These are phyloP conservation scores for Cephalotrichum gorgonifer DNA, from an alignment of 2,329 filamentous ascomycete genomes.

Conservation along the genomic window DNA sequence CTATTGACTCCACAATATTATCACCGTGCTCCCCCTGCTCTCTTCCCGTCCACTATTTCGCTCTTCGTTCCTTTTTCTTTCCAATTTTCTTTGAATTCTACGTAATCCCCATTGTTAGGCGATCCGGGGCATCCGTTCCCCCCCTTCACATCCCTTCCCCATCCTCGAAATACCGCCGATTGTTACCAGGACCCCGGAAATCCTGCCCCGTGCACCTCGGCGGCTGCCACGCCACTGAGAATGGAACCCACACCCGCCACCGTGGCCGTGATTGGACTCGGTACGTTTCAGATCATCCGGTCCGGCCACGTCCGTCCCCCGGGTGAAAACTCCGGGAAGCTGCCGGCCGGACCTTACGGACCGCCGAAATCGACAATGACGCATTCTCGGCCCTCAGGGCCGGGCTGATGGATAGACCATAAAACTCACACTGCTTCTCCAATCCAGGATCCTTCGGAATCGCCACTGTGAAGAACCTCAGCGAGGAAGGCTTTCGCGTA, in stretches of 20 bases:
- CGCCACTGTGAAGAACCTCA: conserved; percentile 28
- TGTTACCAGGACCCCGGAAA: too few species aligned
- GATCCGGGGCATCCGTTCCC: too few species aligned
- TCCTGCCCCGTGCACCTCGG: neutral
- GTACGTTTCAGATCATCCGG: conserved; percentile 8
- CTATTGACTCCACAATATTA: too few species aligned
- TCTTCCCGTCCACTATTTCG: too few species aligned
- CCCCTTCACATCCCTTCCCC: too few species aligned
- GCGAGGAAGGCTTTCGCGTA: conserved; percentile 32
- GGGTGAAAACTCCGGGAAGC: neutral
- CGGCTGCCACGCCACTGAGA: neutral
- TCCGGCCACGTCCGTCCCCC: neutral
- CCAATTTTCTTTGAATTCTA: too few species aligned
- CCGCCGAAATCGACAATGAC: neutral
- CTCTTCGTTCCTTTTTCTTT: too few species aligned
- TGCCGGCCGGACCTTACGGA: neutral
- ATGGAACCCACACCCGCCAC: neutral
- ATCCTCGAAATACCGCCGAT: too few species aligned
- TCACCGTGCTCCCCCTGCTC: too few species aligned
- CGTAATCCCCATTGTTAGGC: too few species aligned
- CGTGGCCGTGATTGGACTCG: conserved; percentile 18
- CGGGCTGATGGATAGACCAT: neutral
- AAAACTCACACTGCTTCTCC: neutral
- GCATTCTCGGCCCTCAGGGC: neutral
- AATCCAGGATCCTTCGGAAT: conserved; percentile 23